Base-by-base conservation (phyloP, 768 basidiomycete species). In the Psilocybe azurescens region DNA sequence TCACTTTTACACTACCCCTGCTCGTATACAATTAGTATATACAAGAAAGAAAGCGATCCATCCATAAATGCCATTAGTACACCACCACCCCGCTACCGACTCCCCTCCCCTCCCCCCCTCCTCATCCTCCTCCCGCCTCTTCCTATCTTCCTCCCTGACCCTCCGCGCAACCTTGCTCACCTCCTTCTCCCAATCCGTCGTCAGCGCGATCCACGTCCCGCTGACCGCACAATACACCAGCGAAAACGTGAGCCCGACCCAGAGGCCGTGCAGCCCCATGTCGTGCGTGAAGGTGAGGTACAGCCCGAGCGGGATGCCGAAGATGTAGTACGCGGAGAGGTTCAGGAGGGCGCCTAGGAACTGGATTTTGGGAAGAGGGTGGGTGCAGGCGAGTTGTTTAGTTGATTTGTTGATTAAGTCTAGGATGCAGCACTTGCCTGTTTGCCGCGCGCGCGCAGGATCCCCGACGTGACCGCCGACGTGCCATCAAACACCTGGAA, bases 401-500 rank as follows among this genome's bases (percentile, higher is more conserved):
- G 58, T 14, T 24, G 24, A 24, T 24, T 24, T 24, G 2, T 24
- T 24, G 24, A 24, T 24, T 24, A 24, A 24, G 24, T 20, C 1
- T 24, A 30, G 20, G 48, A 11, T 24, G 52, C 14, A 50, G 47
- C 4, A 13, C 88, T 29, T 29, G 63, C 65, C 75, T 91, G 91
- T 73, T 89, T 91, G 20, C 95, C 95, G 41, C 87, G 78, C 0
- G 95, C 90, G 48, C 97, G 83, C 57, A 99, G 80, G 62, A 97
- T 86, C 2, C 95, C 95, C 6, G 82, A 84, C 0, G 86, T 82
- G 5, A 95, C 84, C 0, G 83, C 88, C 2, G 83, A 72, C 10
- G 87, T 79, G 0, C 89, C 93, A 67, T 99, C 97, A 60, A 95
- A 90, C 3, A 97, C 86, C 74, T 97, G 91, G 80, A 89, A 91